Percentiles rank a stretch among this genome's conserved stretches.
Conservation (phyloP, 495 filamentous ascomycete genomes). For the Glutinoglossum americanum region DNA sequence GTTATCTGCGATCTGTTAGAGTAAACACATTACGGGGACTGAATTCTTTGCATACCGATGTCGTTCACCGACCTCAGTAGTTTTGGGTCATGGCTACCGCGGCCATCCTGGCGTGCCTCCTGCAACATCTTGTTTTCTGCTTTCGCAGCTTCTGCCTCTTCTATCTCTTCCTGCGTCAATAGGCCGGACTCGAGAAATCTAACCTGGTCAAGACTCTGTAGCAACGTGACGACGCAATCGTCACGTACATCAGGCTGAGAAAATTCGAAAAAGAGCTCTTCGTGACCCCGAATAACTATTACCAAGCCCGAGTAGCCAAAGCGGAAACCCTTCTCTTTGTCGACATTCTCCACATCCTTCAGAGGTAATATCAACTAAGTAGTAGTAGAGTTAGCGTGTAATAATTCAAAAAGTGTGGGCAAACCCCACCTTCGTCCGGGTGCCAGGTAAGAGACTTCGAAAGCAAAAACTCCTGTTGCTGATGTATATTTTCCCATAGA, state of each 20-base stretch:
- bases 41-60: slow-evolving; percentile 4
- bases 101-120: slow-evolving; percentile 45
- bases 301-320: slow-evolving; percentile 85
- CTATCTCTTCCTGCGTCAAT: slow-evolving; percentile 44
- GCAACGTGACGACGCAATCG: slow-evolving; percentile 67
- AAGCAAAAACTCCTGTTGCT: slow-evolving; percentile 84
- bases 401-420: background rate
- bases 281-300: slow-evolving; percentile 76
- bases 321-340: slow-evolving; percentile 87
- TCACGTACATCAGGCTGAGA: slow-evolving; percentile 51
- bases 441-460: slow-evolving; percentile 73
- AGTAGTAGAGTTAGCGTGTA: background rate
- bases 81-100: slow-evolving; percentile 33
- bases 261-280: slow-evolving; percentile 96
- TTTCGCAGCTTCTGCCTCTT: slow-evolving; percentile 54
- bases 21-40: background rate
- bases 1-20: slow-evolving; percentile 8
- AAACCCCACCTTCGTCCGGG: slow-evolving; percentile 46
- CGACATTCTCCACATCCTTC: slow-evolving; percentile 80
- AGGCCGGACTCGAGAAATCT: slow-evolving; percentile 53
- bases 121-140: slow-evolving; percentile 66
- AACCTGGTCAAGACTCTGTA: slow-evolving; percentile 50
- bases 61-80: slow-evolving; percentile 29
- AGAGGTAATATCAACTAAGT: slow-evolving; percentile 54
- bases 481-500: slow-evolving; percentile 95